Conservation (phyloP, 768 basidiomycete genomes). For the Lyophyllum shimeji region DNA sequence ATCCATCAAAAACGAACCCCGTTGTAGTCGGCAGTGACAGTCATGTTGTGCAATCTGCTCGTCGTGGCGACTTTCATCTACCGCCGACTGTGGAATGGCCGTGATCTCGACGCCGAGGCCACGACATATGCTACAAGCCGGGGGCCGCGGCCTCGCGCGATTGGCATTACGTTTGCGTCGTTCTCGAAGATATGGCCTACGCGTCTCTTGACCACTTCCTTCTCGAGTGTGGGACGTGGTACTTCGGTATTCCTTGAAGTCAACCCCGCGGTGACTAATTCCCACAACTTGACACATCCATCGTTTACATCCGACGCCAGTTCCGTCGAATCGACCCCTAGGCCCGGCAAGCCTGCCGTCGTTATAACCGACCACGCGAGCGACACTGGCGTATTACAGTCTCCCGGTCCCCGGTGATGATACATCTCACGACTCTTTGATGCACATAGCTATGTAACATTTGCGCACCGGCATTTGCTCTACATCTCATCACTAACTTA, state of each 20-base stretch:
- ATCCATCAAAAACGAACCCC: too few relatives aligned
- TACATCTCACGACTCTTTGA: too few relatives aligned
- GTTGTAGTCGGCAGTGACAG: constrained; percentile 1
- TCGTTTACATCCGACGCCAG: background rate
- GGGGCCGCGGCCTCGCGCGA: background rate
- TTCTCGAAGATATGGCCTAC: background rate
- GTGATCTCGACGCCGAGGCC: constrained; percentile 11
- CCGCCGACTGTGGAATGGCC: constrained; percentile 13
- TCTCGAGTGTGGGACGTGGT: constrained; percentile 1
- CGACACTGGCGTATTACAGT: too few relatives aligned
- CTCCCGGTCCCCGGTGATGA: too few relatives aligned
- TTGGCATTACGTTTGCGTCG: background rate
- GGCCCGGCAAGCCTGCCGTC: too few relatives aligned
- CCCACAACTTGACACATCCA: background rate
- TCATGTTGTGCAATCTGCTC: constrained; percentile 17
- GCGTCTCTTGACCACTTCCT: background rate
- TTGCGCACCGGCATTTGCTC: too few relatives aligned
- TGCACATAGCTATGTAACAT: too few relatives aligned
- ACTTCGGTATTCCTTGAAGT: constrained; percentile 14
- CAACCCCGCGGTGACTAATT: background rate
- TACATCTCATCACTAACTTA: too few relatives aligned
- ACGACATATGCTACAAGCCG: background rate
- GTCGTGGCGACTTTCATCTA: constrained; percentile 19
- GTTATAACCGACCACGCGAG: too few relatives aligned
- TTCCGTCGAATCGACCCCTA: background rate